Base-by-base conservation (phyloP, 441 rosid genomes). In the Jatropha podagrica region DNA sequence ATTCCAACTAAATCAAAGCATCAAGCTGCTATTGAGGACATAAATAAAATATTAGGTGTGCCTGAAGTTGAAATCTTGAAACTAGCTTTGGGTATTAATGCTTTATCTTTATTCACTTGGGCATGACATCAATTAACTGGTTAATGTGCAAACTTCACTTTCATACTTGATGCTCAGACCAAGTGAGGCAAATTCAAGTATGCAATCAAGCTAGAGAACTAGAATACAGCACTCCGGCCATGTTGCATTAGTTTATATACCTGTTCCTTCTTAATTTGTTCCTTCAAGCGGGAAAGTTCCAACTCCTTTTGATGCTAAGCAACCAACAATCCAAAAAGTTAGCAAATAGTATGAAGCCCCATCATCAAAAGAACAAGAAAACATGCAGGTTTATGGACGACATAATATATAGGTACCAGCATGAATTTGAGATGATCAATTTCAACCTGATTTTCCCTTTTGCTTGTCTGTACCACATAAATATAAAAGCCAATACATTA, bases 211-310 rank as follows among this genome's bases (percentile, higher is more conserved):
- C 48, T 3, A 44, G 10, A 44, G 48, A 44, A 44, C 48, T 44
- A 65, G 2, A 58, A 77, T 27, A 56, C 56, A 51, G 17, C 58
- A 65, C 61, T 14, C 32, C 23, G 13, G 32, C 68, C 73, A 67
- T 42, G 78, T 74, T 20, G 49, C 61, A 42, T 46, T 18, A 67
- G 73, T 64, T 61, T n/a, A 71, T 51, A 44, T 81, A 92, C 97
- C 91, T 91, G 87, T 85, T 91, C 97, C 86, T 85, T 90, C 82
- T 91, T 90, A 82, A 92, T 91, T 75, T 85, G 93, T 76, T 92
- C 91, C 81, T 91, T 92, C 86, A 95, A 80, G 69, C 5, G 83
- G 70, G 91, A 88, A 78, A 95, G 68, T 81, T 95, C 96, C 85
- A 86, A 77, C 88, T 91, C 96, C 83, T 91, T 95, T 75, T 93